phyloP scores from a whole-genome alignment of 78 protist species.

The Dictyostelium purpureum region DNA sequence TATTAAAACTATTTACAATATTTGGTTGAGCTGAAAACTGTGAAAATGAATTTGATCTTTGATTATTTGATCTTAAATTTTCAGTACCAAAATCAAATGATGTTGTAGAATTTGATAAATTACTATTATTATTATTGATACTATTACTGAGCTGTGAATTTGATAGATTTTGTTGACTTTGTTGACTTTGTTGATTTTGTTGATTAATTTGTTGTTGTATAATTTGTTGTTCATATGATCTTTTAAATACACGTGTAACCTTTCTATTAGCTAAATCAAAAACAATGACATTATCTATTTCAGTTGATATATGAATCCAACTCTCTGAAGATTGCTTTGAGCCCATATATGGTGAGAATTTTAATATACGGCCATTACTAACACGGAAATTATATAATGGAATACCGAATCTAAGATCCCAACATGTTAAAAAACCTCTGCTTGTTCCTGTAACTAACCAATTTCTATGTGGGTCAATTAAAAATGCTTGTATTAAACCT shows the following conservation, averaged over 20 bases:
- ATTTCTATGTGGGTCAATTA: conserved; percentile 66
- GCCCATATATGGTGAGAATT: conserved; percentile 38
- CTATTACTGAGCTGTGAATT: background rate
- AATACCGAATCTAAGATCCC: conserved; percentile 83
- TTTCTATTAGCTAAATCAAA: conserved; percentile 37
- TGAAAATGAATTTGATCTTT: background rate
- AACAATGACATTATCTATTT: conserved; percentile 44
- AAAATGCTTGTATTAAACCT: conserved; percentile 62
- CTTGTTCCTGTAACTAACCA: conserved; percentile 78
- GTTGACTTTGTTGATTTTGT: background rate
- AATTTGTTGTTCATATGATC: conserved; percentile 3
- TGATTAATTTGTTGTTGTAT: background rate
- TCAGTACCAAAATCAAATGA: conserved; percentile 60
- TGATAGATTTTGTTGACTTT: background rate
- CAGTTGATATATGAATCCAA: conserved; percentile 61
- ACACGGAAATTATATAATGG: conserved; percentile 71
- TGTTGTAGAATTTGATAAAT: no score
- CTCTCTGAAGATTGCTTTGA: conserved; percentile 30
- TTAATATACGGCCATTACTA: conserved; percentile 67
- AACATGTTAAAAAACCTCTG: conserved; percentile 69
- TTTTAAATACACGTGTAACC: conserved; percentile 11
- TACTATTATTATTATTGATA: no score
- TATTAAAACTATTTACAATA: background rate
- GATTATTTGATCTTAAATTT: conserved; percentile 1
- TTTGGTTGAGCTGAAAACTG: background rate